Base-by-base conservation (phyloP, 1,284 basidiomycete species). In the Ceratobasidium sp. region DNA sequence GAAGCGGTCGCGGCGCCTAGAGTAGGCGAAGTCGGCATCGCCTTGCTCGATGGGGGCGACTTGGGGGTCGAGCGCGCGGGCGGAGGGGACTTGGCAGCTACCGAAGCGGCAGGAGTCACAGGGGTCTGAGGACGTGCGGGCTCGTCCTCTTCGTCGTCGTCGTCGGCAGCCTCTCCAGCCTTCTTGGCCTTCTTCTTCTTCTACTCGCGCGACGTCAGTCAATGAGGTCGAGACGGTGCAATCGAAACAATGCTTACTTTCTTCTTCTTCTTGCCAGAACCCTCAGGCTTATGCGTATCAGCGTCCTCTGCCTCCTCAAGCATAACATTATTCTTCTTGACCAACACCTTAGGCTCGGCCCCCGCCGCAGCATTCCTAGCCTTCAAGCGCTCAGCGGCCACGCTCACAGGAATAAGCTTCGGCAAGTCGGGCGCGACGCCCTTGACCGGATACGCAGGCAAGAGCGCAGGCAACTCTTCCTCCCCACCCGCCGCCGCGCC, bases 131-230 rank as follows among this genome's bases (percentile, higher is more conserved):
- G n/a, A n/a, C n/a, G 47, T 27, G 73, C 27, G 19, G 73, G 29
- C 56, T 62, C 63, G 2, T 60, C 36, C 2, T 36, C 62, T 36
- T 73, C 63, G 29, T 71, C 74, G 19, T 72, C 65, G 50, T 72
- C 62, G 15, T 62, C 64, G 3, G 59, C 27, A 7, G 54, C 57
- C 47, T 72, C 65, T 45, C 60, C 62, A 5, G 45, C 41, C 69
- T 77, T 75, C 36, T 75, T 77, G 41, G 62, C 48, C 74, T 75
- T 72, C 24, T 75, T 75, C 45, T 73, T 73, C 62, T 73, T 72
- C 67, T 77, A 19, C 69, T 72, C 44, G 41, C 19, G n/a, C 56
- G 33, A 14, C 4, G n/a, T 69, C 41, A 59, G 36, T 19, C 8
- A 27, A n/a, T n/a, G 11, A 3, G n/a, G 19, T 27, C 24, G 45